Conservation (phyloP, 805 yeast genomes). For the Candida ipomoeae region DNA sequence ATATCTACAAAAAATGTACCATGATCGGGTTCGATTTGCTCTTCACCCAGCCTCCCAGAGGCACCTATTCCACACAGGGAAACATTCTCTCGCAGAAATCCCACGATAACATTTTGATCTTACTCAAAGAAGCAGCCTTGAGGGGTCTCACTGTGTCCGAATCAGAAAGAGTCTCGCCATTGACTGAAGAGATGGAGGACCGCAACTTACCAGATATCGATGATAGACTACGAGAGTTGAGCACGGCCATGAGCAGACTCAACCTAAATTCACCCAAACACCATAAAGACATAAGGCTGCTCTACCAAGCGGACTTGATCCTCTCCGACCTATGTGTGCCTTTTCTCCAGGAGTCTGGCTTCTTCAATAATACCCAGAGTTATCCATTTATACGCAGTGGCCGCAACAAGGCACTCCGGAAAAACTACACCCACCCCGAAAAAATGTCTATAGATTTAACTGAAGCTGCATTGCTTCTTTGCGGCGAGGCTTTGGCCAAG, state of each 20-base stretch:
- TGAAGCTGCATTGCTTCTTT: slow-evolving; percentile 34
- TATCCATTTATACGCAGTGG: slow-evolving; percentile 32
- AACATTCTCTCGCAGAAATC: slow-evolving; percentile 57
- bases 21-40: slow-evolving; percentile 53
- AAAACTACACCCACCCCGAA: slow-evolving; percentile 22
- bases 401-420: slow-evolving; percentile 24
- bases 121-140: slow-evolving; percentile 13
- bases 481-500: slow-evolving; percentile 26
- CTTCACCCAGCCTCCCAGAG: slow-evolving; percentile 73
- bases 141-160: background rate
- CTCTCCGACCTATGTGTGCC: slow-evolving; percentile 35
- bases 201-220: slow-evolving; percentile 15
- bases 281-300: background rate
- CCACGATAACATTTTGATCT: slow-evolving; percentile 9
- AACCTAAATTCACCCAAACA: background rate
- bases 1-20: slow-evolving; percentile 29
- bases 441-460: slow-evolving; percentile 36
- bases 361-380: slow-evolving; percentile 32
- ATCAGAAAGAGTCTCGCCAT: slow-evolving; percentile 22
- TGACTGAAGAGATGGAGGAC: slow-evolving; percentile 26
- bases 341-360: slow-evolving; percentile 34
- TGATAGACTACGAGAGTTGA: slow-evolving; percentile 18
- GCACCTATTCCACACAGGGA: slow-evolving; percentile 80
- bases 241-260: slow-evolving; percentile 4
- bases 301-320: slow-evolving; percentile 33